Conservation (phyloP, 2,329 filamentous ascomycete genomes). For the Microdochium trichocladiopsis region DNA sequence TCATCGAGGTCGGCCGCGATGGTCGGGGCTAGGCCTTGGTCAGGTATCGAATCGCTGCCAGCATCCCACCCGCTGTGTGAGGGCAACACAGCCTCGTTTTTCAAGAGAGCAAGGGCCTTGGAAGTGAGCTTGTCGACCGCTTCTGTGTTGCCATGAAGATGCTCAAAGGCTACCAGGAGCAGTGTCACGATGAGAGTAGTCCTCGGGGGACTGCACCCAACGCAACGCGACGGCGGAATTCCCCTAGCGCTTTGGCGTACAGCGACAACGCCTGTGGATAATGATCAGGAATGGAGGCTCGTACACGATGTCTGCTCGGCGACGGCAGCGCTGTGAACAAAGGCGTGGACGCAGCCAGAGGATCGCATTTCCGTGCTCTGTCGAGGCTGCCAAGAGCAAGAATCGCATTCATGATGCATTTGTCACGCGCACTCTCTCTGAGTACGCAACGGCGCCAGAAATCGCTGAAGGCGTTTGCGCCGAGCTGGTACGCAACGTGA, state of each 20-base stretch:
- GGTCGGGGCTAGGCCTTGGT: neutral
- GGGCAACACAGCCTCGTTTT: neutral
- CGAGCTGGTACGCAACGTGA: neutral
- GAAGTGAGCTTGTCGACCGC: neutral
- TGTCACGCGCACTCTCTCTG: neutral
- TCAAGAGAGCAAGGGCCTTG: neutral
- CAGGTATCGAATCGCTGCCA: neutral
- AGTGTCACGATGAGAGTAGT: neutral
- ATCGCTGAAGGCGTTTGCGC: neutral
- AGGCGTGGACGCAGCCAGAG: neutral
- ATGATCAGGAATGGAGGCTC: neutral
- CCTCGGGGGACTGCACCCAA: neutral
- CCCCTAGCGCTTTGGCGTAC: neutral
- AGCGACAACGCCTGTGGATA: neutral
- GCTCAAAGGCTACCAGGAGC: neutral
- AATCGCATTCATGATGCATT: neutral
- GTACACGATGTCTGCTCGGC: neutral
- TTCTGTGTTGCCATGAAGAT: neutral
- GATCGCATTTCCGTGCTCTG: neutral
- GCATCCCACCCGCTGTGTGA: neutral
- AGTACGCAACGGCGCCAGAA: neutral
- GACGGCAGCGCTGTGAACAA: neutral
- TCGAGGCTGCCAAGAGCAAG: neutral
- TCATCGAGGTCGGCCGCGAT: neutral
- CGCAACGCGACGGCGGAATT: neutral